Conservation (phyloP, 108 stramenopile genomes). For the Cylindrotheca closterium region DNA sequence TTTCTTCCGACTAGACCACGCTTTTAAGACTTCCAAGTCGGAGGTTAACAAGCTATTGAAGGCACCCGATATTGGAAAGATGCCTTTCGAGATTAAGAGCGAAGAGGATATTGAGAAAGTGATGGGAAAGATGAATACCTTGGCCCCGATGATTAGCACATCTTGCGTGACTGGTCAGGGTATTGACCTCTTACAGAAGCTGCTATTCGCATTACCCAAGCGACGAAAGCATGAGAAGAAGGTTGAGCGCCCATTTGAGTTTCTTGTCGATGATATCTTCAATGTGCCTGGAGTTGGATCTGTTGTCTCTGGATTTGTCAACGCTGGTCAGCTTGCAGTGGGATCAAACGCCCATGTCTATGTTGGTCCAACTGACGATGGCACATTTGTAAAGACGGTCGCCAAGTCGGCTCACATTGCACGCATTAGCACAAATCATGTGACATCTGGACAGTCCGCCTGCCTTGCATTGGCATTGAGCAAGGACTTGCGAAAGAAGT, state of each 20-base stretch:
- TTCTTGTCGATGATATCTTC: constrained; percentile 82
- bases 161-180: constrained; percentile 97
- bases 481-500: constrained; percentile 74
- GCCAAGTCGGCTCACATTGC: constrained; percentile 88
- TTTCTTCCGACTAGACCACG: constrained; percentile 76
- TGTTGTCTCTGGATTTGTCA: constrained; percentile 81
- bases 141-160: constrained; percentile 95
- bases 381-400: constrained; percentile 76
- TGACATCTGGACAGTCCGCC: constrained; percentile 84
- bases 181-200: constrained; percentile 86
- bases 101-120: constrained; percentile 87
- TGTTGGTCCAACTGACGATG: constrained; percentile 86
- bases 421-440: constrained; percentile 68
- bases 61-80: constrained; percentile 66
- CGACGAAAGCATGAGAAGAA: constrained; percentile 85
- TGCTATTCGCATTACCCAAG: constrained; percentile 87
- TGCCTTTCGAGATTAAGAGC: constrained; percentile 76
- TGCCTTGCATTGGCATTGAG: constrained; percentile 75
- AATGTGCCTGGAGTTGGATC: constrained; percentile 84
- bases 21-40: constrained; percentile 86
- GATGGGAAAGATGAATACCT: constrained; percentile 83
- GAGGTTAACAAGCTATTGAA: constrained; percentile 76
- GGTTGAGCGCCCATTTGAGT: constrained; percentile 75
- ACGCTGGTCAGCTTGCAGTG: constrained; percentile 77
- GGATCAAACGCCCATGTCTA: constrained; percentile 68